phyloP scores from a whole-genome alignment of 805 yeast genomes.

The Kodamaea leandrae region DNA sequence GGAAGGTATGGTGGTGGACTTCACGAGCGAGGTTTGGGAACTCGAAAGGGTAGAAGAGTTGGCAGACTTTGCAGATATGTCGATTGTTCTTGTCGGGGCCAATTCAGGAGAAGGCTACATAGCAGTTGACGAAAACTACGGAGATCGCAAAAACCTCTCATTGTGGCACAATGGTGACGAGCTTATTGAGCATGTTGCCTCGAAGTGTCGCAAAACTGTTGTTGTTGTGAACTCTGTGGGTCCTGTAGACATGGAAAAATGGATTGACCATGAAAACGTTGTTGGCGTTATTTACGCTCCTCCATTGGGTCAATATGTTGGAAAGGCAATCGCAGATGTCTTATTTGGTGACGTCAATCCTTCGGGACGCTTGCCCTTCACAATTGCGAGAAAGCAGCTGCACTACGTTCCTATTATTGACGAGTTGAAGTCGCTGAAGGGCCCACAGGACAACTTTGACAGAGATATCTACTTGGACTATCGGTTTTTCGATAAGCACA shows the following conservation, averaged over 20 bases:
- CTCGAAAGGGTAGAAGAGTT: slow-evolving; percentile 41
- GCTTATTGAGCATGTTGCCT: slow-evolving; percentile 48
- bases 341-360: slow-evolving; percentile 62
- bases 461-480: slow-evolving; percentile 54
- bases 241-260: slow-evolving; percentile 54
- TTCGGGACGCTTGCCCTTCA: slow-evolving; percentile 62
- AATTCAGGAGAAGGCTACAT: slow-evolving; percentile 60
- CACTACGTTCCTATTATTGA: slow-evolving; percentile 46
- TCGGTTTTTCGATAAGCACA: slow-evolving; percentile 54
- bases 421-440: slow-evolving; percentile 21
- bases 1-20: slow-evolving; percentile 46
- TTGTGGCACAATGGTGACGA: slow-evolving; percentile 60
- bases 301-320: slow-evolving; percentile 58
- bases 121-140: slow-evolving; percentile 55
- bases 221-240: slow-evolving; percentile 63
- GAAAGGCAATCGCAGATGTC: slow-evolving; percentile 56
- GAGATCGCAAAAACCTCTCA: slow-evolving; percentile 53
- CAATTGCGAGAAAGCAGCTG: slow-evolving; percentile 52
- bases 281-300: slow-evolving; percentile 56
- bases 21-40: slow-evolving; percentile 45
- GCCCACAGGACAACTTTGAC: slow-evolving; percentile 45
- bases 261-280: slow-evolving; percentile 57
- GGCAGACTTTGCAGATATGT: slow-evolving; percentile 50
- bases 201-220: slow-evolving; percentile 50
- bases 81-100: slow-evolving; percentile 54